These are phyloP conservation scores for Extremus antarcticus DNA, from an alignment of 495 filamentous ascomycete genomes.

Conservation along the genomic window DNA sequence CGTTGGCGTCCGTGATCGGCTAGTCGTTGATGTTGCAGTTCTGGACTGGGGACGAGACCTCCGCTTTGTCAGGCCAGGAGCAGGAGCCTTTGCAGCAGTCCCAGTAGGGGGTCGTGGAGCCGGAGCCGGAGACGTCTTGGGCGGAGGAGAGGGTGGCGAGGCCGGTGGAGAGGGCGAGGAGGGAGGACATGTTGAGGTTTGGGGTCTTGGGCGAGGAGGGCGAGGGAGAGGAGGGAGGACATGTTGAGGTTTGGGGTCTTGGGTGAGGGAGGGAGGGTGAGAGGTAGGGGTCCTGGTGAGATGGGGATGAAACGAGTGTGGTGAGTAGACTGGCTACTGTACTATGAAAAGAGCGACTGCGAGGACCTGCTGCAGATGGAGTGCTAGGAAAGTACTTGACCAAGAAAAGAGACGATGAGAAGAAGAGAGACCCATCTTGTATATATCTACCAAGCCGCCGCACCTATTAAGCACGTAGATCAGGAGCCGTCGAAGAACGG, in stretches of 20 bases:
- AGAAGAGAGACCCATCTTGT: neutral
- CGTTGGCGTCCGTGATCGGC: constrained; percentile 31
- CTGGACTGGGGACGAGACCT: constrained; percentile 38
- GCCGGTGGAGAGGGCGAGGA: constrained; percentile 42
- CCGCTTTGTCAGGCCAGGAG: constrained; percentile 48
- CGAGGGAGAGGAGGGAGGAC: constrained; percentile 51
- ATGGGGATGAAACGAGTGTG: too few relatives aligned
- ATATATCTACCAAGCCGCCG: neutral
- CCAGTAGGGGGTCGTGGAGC: constrained; percentile 56
- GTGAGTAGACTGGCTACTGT: constrained; percentile 7
- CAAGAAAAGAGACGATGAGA: neutral
- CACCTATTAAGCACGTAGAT: neutral
- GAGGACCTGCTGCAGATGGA: neutral
- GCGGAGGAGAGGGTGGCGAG: constrained; percentile 17
- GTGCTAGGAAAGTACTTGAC: neutral
- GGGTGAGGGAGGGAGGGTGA: neutral
- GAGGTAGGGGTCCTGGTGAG: too few relatives aligned
- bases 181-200: constrained; percentile 55
- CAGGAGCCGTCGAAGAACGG: neutral
- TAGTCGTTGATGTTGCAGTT: constrained; percentile 50
- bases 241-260: constrained; percentile 12
- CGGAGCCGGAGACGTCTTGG: constrained; percentile 23
- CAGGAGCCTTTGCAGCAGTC: constrained; percentile 62
- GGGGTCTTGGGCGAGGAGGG: constrained; percentile 41
- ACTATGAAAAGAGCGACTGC: neutral